Conservation (phyloP, 805 yeast species). For the Metschnikowia colocasiae region DNA sequence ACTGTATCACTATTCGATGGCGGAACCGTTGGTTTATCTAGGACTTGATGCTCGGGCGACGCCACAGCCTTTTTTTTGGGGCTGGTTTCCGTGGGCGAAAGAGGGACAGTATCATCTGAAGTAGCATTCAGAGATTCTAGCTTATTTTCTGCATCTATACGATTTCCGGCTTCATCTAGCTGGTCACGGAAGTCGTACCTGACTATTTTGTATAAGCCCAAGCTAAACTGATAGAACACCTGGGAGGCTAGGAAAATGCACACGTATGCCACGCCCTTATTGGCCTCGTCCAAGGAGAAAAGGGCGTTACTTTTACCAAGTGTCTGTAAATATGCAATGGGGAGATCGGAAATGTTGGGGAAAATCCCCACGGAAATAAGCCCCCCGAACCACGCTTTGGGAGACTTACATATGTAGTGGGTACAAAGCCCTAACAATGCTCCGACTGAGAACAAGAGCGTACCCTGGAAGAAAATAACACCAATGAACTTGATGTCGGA, state of each 20-base stretch:
- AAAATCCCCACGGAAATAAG: conserved; percentile 65
- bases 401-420: conserved; percentile 53
- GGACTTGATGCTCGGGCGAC: not conserved
- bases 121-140: not conserved
- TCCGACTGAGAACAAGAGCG: conserved; percentile 51
- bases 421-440: conserved; percentile 43
- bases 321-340: conserved; percentile 79
- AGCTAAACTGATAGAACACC: conserved; percentile 63
- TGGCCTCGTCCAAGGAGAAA: conserved; percentile 57
- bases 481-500: conserved; percentile 71
- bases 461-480: conserved; percentile 48
- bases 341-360: conserved; percentile 79
- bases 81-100: not conserved
- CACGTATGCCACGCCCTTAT: conserved; percentile 78
- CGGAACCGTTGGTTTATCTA: not conserved
- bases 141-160: not conserved
- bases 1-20: not conserved
- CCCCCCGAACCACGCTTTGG: conserved; percentile 76
- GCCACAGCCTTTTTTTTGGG: not conserved
- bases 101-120: not conserved
- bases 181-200: conserved; percentile 62
- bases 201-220: conserved; percentile 69
- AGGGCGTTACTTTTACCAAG: conserved; percentile 56
- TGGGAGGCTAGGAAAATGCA: conserved; percentile 73
- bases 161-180: conserved; percentile 11